Evolutionary conservation across 441 rosid genomes (phyloP), one percentile per base, ranked within the genome.

Genomic region (Rhodomyrtus psidioides): DNA sequence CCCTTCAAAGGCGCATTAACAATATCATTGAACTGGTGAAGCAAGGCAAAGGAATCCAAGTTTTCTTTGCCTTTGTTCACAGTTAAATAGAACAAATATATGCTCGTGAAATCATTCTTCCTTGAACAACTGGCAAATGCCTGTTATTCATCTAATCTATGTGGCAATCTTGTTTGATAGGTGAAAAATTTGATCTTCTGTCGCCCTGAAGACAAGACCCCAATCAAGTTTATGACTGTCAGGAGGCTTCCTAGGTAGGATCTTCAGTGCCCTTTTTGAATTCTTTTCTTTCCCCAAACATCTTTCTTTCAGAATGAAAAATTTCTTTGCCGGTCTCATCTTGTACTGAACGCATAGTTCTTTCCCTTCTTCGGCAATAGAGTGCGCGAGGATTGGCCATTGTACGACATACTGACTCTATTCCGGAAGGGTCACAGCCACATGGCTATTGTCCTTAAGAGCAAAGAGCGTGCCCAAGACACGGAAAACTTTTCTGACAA

Each of bases 351-450:
- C 16, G 49, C 49, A 70, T 10, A 23, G 39, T 70, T 21, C 79
- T 70, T 21, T 34, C 49, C 49, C 49, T 34, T 10, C 49, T 70
- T 39, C 49, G 82, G 30, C 81, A 16, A 58, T 30, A 86, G 85
- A 28, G 85, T 60, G 55, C 27, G 27, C 9, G 85, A 86, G n/a
- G 82, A 86, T 60, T 82, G 84, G 84, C 85, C 87, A 24, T 46
- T 86, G 39, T 86, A 49, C 6, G 82, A 86, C 70, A 55, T 65
- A 58, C 55, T 86, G 46, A 56, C 83, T 70, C 82, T 70, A 75
- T 83, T 86, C 85, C 85, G 21, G 44, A 82, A 74, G 46, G 88
- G 88, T 39, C 88, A 86, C 74, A 83, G 85, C 62, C 85, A 83
- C 85, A 86, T 86, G 88, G 88, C 88, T 30, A 24, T 83, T 53